Evolutionary conservation across 352 stramenopile species (phyloP).

Genomic region (Pythium biforme): DNA sequence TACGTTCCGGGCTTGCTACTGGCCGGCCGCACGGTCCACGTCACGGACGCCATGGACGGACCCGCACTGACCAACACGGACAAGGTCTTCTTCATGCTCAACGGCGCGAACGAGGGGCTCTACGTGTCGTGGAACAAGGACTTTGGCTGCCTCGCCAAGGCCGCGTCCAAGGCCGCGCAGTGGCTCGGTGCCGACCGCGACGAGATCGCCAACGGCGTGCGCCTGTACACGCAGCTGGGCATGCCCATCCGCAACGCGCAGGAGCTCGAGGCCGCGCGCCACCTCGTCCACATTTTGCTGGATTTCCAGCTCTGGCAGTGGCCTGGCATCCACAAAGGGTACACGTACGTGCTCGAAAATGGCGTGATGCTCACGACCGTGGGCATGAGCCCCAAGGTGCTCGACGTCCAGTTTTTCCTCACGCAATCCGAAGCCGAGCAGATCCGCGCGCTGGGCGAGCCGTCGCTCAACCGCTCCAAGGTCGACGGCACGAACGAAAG

Average conservation of each 20-base stretch:
- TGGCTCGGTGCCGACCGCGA: constrained; percentile 71
- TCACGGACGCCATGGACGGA: constrained; percentile 59
- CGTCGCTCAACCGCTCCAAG: constrained; percentile 59
- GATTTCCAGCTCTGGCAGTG: constrained; percentile 85
- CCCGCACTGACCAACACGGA: constrained; percentile 31
- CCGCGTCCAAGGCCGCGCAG: constrained; percentile 43
- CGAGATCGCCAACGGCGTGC: constrained; percentile 65
- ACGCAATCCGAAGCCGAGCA: constrained; percentile 53
- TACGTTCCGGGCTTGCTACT: constrained; percentile 40
- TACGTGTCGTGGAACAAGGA: constrained; percentile 80
- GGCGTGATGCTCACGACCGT: constrained; percentile 71
- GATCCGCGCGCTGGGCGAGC: constrained; percentile 52
- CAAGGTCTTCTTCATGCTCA: constrained; percentile 85
- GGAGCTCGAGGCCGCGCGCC: constrained; percentile 46
- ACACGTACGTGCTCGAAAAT: constrained; percentile 72
- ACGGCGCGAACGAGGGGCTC: constrained; percentile 73
- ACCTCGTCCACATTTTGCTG: constrained; percentile 73
- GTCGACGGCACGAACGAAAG: constrained; percentile 67
- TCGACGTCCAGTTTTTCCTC: constrained; percentile 72
- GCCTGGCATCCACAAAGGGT: constrained; percentile 72
- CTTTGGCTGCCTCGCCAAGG: constrained; percentile 52
- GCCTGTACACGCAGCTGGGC: constrained; percentile 71
- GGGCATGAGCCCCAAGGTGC: constrained; percentile 65
- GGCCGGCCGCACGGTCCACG: constrained; percentile 34
- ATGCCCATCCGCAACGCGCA: constrained; percentile 45